Base-by-base conservation (phyloP, 2,329 filamentous ascomycete species). In the Penicillium sp. region DNA sequence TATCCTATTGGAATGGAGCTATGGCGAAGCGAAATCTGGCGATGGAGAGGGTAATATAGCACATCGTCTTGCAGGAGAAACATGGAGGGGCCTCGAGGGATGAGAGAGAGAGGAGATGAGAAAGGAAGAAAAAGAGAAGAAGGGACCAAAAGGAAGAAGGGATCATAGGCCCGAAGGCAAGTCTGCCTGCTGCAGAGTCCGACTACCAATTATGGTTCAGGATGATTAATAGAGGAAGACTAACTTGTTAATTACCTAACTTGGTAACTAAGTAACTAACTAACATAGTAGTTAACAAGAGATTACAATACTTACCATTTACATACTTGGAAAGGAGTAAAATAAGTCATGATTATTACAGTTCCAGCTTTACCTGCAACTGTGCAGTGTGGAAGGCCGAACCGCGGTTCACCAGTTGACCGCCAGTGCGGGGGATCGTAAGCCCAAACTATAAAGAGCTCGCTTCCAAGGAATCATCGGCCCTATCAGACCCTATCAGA, bases 1-100 rank as follows among this genome's bases (percentile, higher is more conserved):
- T 62, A 64, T 50, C 61, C 63, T 66, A 67, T 60, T 52, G 61
- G 60, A 56, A 67, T 47, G 57, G 65, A 61, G 49, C 56, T 63
- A 55, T 66, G 54, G 46, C 61, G 50, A 59, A 65, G 41, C 49
- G 59, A 57, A 55, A 58, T 50, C 31, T 56, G 51, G 52, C 50
- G 46, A 41, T 61, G 36, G 53, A 59, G 31, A 56, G 53, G 13
- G 37, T 63, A 53, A 56, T 36, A 60, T 57, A 54, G 62, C 18
- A 65, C 61, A 65, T 65, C 52, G 59, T 65, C 53, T 44, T 60
- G 51, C 52, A 58, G 35, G 44, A 51, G 31, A 54, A 63, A 60
- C 58, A 59, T 64, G 46, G 41, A 58, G 41, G 39, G 57, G 50
- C 55, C 51, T 49, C 41, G 54, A 58, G 43, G 56, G 55, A 22